A percentile compares a stretch with the other conserved stretches of the same genome.
Conservation (phyloP, 1,139 yeast species). For the Debaryomyces udenii region DNA sequence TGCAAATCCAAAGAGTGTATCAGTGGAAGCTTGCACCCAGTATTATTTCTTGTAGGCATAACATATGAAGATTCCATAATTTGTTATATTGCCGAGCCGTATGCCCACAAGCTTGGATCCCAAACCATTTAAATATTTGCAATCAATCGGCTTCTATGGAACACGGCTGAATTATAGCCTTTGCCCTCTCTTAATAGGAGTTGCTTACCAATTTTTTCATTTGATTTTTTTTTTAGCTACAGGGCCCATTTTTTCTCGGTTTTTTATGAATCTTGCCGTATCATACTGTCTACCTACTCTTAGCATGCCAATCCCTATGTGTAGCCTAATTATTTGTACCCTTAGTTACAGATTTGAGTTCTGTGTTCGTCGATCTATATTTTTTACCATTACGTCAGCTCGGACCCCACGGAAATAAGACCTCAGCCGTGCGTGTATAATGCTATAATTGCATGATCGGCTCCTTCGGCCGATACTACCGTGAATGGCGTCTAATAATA, state of each 20-base stretch:
- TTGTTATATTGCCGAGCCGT: neutral
- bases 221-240: neutral
- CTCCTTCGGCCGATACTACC: conserved; percentile 1
- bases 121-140: conserved; percentile 7
- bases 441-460: neutral
- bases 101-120: neutral
- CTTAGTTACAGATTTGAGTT: too few species aligned
- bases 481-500: conserved; percentile 8
- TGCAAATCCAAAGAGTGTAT: conserved; percentile 33
- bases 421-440: conserved; percentile 4
- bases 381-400: conserved; percentile 6
- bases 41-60: conserved; percentile 10
- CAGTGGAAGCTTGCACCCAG: conserved; percentile 26
- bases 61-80: conserved; percentile 12
- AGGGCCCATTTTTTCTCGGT: too few species aligned
- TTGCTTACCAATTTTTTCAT: neutral
- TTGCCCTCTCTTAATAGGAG: conserved; percentile 8
- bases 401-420: conserved; percentile 9
- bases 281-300: too few species aligned
- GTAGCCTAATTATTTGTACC: too few species aligned
- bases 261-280: too few species aligned
- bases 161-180: conserved; percentile 9
- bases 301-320: too few species aligned
- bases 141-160: conserved; percentile 9
- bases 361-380: too few species aligned